These are phyloP conservation scores for Xylaria digitata DNA, from an alignment of 2,329 filamentous ascomycete genomes.

Conservation along the genomic window DNA sequence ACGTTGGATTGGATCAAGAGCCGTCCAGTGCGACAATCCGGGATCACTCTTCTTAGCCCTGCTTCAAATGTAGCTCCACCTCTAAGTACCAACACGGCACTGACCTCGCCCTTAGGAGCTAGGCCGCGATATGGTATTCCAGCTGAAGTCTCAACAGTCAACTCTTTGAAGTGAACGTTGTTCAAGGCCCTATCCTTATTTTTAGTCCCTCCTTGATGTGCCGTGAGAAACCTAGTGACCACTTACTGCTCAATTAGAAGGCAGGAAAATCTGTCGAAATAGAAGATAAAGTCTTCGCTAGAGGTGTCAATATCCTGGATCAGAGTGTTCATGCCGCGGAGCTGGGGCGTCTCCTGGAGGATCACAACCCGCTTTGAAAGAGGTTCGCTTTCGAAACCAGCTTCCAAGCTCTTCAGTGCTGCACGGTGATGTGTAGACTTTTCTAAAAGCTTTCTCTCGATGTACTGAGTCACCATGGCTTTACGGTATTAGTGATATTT, in stretches of 20 bases:
- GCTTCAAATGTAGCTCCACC: slow-evolving; percentile 90
- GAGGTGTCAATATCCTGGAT: slow-evolving; percentile 82
- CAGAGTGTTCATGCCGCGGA: slow-evolving; percentile 89
- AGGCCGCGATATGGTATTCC: slow-evolving; percentile 78
- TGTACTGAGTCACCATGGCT: slow-evolving; percentile 95
- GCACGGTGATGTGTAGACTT: slow-evolving; percentile 87
- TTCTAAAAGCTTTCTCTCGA: slow-evolving; percentile 84
- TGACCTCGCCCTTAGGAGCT: slow-evolving; percentile 76
- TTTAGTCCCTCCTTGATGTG: slow-evolving; percentile 2
- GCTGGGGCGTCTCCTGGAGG: slow-evolving; percentile 80
- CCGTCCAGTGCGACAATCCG: slow-evolving; percentile 89
- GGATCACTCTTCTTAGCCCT: slow-evolving; percentile 88
- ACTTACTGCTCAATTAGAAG: slow-evolving; percentile 81
- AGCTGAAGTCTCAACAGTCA: slow-evolving; percentile 76
- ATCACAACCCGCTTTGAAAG: slow-evolving; percentile 80
- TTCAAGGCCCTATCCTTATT: slow-evolving; percentile 72
- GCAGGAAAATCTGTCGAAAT: slow-evolving; percentile 90
- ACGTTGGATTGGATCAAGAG: slow-evolving; percentile 91
- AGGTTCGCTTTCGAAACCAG: slow-evolving; percentile 75
- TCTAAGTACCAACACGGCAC: slow-evolving; percentile 87
- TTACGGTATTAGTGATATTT: slow-evolving; percentile 29
- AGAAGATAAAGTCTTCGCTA: slow-evolving; percentile 95
- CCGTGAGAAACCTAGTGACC: background rate
- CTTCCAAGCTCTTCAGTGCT: slow-evolving; percentile 80
- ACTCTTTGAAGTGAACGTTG: slow-evolving; percentile 75